phyloP scores from a whole-genome alignment of 257 asterid genomes.

The Scutellaria baicalensis region DNA sequence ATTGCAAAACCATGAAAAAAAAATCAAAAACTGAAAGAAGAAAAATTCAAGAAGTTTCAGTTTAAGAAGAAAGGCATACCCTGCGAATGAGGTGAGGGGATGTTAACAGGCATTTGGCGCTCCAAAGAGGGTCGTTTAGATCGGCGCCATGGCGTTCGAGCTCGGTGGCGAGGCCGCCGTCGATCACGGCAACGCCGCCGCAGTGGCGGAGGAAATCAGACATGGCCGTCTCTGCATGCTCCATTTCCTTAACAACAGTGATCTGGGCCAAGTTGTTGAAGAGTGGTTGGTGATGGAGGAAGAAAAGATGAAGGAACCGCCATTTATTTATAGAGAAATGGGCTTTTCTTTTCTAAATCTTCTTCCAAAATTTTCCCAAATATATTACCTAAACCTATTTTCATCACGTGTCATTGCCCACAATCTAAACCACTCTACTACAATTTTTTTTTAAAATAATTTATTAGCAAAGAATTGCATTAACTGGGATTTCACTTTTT shows the following conservation, averaged over 20 bases:
- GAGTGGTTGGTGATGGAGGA: neutral
- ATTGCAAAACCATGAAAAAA: neutral
- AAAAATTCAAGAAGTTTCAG: neutral
- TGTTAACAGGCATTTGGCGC: conserved; percentile 81
- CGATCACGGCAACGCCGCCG: conserved; percentile 78
- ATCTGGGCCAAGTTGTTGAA: neutral
- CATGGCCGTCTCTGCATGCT: conserved; percentile 29
- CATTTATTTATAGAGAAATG: conserved; percentile 13
- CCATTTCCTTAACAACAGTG: conserved; percentile 31
- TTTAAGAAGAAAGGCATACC: conserved; percentile 24
- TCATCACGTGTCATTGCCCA: neutral
- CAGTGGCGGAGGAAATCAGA: conserved; percentile 55
- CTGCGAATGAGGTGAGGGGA: conserved; percentile 77
- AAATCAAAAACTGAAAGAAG: neutral
- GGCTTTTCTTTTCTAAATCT: too few relatives aligned
- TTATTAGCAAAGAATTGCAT: too few relatives aligned
- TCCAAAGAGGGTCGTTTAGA: conserved; percentile 90
- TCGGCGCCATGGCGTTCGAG: conserved; percentile 82
- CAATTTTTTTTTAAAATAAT: too few relatives aligned
- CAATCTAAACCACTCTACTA: neutral
- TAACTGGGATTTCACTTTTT: too few relatives aligned
- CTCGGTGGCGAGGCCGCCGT: conserved; percentile 95
- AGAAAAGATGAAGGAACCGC: neutral
- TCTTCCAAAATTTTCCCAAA: neutral
- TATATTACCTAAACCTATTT: neutral